Evolutionary conservation across 495 filamentous ascomycete genomes (phyloP).

Genomic region (Eremomyces bilateralis): DNA sequence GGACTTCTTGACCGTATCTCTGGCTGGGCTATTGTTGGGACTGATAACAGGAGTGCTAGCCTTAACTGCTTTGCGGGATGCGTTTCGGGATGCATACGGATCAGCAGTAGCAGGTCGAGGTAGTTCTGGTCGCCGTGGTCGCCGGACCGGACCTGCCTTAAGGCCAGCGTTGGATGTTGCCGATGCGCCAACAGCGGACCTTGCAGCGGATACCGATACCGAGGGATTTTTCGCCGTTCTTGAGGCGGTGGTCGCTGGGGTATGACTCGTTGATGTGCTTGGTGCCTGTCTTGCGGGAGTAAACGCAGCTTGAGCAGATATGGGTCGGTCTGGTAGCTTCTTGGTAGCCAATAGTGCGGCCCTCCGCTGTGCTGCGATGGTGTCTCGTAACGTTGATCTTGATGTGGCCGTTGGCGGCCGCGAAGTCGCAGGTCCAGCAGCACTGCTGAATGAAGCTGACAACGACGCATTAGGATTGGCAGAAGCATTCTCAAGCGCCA

Average conservation of each 20-base stretch:
- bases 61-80: constrained; percentile 16
- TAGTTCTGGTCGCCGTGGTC: constrained; percentile 28
- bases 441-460: constrained; percentile 11
- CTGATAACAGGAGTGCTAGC: constrained; percentile 22
- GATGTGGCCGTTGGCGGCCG: constrained; percentile 22
- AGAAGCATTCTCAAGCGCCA: constrained; percentile 53
- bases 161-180: constrained; percentile 18
- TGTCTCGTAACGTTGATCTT: constrained; percentile 40
- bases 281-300: constrained; percentile 23
- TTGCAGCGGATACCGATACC: constrained; percentile 6
- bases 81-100: constrained; percentile 28
- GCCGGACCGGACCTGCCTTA: constrained; percentile 37
- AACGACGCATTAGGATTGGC: constrained; percentile 47
- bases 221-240: constrained; percentile 11
- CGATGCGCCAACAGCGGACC: constrained; percentile 8
- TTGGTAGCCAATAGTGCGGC: constrained; percentile 32
- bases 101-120: constrained; percentile 36
- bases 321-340: constrained; percentile 43
- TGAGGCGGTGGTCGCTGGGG: constrained; percentile 1
- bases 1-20: constrained; percentile 18
- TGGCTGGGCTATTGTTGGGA: constrained; percentile 24
- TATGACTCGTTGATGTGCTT: constrained; percentile 6
- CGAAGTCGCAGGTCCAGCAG: constrained; percentile 14
- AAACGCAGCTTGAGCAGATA: constrained; percentile 48
- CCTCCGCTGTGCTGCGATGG: constrained; percentile 67